Percentiles rank a stretch among this genome's conserved stretches.
Conservation (phyloP, 2,329 filamentous ascomycete genomes). For the Fusarium protoensiforme region DNA sequence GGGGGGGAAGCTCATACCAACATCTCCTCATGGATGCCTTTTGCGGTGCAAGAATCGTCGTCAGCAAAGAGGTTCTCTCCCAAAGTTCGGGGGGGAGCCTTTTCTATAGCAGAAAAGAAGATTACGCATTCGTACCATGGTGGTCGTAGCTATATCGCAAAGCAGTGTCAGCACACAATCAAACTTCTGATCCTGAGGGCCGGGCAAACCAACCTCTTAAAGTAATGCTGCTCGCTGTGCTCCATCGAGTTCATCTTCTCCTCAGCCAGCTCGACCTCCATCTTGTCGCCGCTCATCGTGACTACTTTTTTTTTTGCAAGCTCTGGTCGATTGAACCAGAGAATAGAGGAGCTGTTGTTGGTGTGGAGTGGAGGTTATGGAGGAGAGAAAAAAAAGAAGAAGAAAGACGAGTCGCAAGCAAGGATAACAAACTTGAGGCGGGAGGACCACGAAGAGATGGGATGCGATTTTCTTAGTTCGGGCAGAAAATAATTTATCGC, state of each 20-base stretch:
- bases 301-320: constrained; percentile 17
- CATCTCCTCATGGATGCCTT: constrained; percentile 98
- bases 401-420: constrained; percentile 32
- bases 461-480: constrained; percentile 42
- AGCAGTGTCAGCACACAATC: constrained; percentile 49
- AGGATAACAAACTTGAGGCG: constrained; percentile 20
- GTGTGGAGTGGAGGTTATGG: not conserved
- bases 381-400: constrained; percentile 6
- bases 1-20: constrained; percentile 79
- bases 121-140: constrained; percentile 73
- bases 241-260: constrained; percentile 77
- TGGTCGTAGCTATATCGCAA: constrained; percentile 84
- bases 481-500: constrained; percentile 47
- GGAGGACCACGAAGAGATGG: constrained; percentile 20
- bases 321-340: constrained; percentile 1
- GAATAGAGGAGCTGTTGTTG: not conserved
- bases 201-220: constrained; percentile 79
- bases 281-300: constrained; percentile 62
- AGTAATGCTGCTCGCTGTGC: constrained; percentile 98
- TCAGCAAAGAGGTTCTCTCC: constrained; percentile 23
- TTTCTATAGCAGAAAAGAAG: constrained; percentile 43
- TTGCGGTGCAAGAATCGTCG: constrained; percentile 47
- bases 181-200: not conserved
- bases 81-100: not conserved
- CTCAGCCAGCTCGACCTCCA: constrained; percentile 71